These are phyloP conservation scores for Acacia melanoxylon DNA, from an alignment of 306 rosid genomes.

Conservation along the genomic window DNA sequence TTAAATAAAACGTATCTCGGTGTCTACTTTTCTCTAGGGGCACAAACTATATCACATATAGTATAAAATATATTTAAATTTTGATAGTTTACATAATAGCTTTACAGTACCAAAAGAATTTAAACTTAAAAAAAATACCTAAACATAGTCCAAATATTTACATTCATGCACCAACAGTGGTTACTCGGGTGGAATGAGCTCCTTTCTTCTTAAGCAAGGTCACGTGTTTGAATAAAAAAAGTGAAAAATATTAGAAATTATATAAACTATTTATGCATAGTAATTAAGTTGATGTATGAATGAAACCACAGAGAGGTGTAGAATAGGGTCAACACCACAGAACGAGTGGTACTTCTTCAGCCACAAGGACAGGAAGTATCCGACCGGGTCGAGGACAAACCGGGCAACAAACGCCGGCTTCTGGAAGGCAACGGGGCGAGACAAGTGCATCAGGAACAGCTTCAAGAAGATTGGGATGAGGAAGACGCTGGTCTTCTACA, in stretches of 20 bases:
- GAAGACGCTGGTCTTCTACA: conserved; percentile 88
- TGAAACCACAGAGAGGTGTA: conserved; percentile 65
- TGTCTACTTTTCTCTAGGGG: too few relatives aligned
- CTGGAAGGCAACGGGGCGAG: conserved; percentile 98
- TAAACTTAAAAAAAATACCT: not conserved
- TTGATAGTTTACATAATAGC: not conserved
- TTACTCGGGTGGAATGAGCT: not conserved
- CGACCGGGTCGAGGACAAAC: conserved; percentile 96
- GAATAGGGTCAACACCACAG: conserved; percentile 92
- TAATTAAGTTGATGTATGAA: not conserved
- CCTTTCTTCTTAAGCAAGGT: not conserved
- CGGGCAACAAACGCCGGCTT: conserved; percentile 93
- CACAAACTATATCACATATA: too few relatives aligned
- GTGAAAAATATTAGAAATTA: too few relatives aligned
- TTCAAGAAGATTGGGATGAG: conserved; percentile 92
- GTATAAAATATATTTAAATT: too few relatives aligned
- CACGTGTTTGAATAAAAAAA: not conserved
- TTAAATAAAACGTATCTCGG: too few relatives aligned
- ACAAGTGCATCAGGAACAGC: conserved; percentile 80
- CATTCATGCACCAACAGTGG: not conserved
- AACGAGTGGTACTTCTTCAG: conserved; percentile 98
- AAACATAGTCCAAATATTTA: not conserved
- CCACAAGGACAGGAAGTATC: conserved; percentile 95
- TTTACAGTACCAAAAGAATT: not conserved
- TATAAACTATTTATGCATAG: not conserved